Evolutionary conservation across 495 filamentous ascomycete genomes (phyloP).

Genomic region (Penicillium bovifimosum): DNA sequence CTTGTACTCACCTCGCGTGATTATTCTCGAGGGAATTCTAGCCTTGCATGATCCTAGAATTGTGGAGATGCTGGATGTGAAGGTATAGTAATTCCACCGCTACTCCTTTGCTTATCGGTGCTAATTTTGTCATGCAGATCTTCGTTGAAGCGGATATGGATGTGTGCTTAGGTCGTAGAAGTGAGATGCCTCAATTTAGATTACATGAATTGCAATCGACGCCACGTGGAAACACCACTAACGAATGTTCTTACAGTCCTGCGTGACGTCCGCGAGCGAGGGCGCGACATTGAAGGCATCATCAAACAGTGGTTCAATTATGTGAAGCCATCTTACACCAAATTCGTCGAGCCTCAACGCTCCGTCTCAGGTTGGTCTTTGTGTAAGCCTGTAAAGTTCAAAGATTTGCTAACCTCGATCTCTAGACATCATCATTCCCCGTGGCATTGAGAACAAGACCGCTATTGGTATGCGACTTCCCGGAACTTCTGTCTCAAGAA

Average conservation of each 20-base stretch:
- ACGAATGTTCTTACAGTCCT: conserved; percentile 52
- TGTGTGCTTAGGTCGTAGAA: conserved; percentile 84
- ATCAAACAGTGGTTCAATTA: conserved; percentile 97
- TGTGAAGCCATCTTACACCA: conserved; percentile 92
- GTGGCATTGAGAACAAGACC: conserved; percentile 87
- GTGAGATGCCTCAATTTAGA: conserved; percentile 44
- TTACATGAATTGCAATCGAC: not conserved
- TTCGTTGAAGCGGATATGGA: conserved; percentile 96
- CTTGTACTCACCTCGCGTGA: conserved; percentile 92
- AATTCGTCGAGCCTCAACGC: conserved; percentile 85
- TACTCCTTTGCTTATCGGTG: not conserved
- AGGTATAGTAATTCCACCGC: conserved; percentile 43
- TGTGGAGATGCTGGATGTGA: conserved; percentile 84
- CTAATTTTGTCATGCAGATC: conserved; percentile 47
- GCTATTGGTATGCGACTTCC: conserved; percentile 64
- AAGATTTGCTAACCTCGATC: conserved; percentile 11
- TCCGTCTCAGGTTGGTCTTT: conserved; percentile 58
- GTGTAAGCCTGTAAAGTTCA: not conserved
- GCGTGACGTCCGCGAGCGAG: conserved; percentile 79
- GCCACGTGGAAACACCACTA: too few species aligned
- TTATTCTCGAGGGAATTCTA: conserved; percentile 94
- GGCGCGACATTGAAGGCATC: conserved; percentile 84
- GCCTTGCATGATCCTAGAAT: conserved; percentile 86
- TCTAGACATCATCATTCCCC: conserved; percentile 86
- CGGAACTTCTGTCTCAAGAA: not conserved